Conservation (phyloP, 768 basidiomycete genomes). For the Pulveroboletus sp. region DNA sequence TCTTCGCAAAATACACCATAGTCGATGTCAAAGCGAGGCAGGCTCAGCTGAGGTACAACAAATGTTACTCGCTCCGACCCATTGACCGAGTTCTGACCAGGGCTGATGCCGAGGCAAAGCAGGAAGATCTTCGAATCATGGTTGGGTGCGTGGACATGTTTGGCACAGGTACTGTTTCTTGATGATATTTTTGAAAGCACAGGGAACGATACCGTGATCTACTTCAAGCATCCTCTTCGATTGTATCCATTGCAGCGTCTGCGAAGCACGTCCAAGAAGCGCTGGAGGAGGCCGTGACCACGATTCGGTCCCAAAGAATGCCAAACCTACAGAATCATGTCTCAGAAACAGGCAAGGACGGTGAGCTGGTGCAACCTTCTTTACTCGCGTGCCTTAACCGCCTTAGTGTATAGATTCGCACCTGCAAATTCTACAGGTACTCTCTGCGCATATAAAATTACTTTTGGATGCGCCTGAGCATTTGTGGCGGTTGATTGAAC, state of each 20-base stretch:
- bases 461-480: constrained; percentile 90
- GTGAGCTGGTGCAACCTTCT: constrained; percentile 29
- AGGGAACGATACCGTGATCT: constrained; percentile 91
- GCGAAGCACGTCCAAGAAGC: constrained; percentile 63
- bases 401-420: constrained; percentile 51
- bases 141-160: constrained; percentile 70
- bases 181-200: constrained; percentile 51
- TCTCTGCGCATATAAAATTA: constrained; percentile 90
- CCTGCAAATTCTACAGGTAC: constrained; percentile 62
- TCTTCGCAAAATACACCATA: constrained; percentile 71
- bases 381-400: not conserved
- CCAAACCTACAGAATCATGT: constrained; percentile 43
- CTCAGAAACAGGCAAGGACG: constrained; percentile 38
- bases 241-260: constrained; percentile 71
- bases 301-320: constrained; percentile 47
- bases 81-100: constrained; percentile 34
- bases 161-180: constrained; percentile 11
- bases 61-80: constrained; percentile 3
- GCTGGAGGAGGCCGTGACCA: constrained; percentile 57
- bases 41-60: constrained; percentile 59
- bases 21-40: constrained; percentile 67
- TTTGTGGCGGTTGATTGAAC: constrained; percentile 83
- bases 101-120: constrained; percentile 80
- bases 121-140: constrained; percentile 85
- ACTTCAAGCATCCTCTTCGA: constrained; percentile 81